A percentile compares a stretch with the other conserved stretches of the same genome.
Conservation (phyloP, 805 yeast species). For the Lachancea sp. region DNA sequence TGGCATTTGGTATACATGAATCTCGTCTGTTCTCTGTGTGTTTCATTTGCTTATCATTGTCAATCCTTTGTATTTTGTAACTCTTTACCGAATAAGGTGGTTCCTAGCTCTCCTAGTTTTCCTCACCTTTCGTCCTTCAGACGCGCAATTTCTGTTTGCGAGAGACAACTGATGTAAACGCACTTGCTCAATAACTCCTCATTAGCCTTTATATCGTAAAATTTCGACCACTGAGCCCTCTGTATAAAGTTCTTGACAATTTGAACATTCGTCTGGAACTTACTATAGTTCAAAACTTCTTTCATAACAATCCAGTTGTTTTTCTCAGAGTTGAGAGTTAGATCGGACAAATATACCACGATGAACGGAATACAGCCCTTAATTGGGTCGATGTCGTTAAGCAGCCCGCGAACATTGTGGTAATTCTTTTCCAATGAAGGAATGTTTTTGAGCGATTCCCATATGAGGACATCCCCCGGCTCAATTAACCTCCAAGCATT, state of each 20-base stretch:
- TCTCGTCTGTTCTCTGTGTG: too few species aligned
- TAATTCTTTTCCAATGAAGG: conserved; percentile 75
- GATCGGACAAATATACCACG: conserved; percentile 77
- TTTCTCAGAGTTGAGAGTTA: conserved; percentile 56
- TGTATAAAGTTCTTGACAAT: conserved; percentile 72
- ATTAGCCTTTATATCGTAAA: conserved; percentile 51
- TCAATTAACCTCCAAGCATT: conserved; percentile 71
- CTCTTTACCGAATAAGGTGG: too few species aligned
- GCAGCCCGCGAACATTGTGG: conserved; percentile 46
- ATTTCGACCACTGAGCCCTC: conserved; percentile 77
- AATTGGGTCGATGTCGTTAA: conserved; percentile 49
- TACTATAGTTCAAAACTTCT: conserved; percentile 63
- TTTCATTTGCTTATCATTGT: too few species aligned
- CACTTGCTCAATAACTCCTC: conserved; percentile 75
- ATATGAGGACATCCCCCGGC: conserved; percentile 62
- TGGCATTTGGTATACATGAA: too few species aligned
- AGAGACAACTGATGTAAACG: conserved; percentile 66
- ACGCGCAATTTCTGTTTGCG: conserved; percentile 59
- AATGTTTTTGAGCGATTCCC: conserved; percentile 61
- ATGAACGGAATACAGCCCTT: conserved; percentile 87
- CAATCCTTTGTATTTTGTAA: too few species aligned
- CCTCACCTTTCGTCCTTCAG: too few species aligned
- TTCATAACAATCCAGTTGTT: conserved; percentile 30
- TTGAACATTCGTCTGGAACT: conserved; percentile 67
- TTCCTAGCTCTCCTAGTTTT: too few species aligned